phyloP scores from a whole-genome alignment of 1,284 basidiomycete species.

The Malassezia furfur region DNA sequence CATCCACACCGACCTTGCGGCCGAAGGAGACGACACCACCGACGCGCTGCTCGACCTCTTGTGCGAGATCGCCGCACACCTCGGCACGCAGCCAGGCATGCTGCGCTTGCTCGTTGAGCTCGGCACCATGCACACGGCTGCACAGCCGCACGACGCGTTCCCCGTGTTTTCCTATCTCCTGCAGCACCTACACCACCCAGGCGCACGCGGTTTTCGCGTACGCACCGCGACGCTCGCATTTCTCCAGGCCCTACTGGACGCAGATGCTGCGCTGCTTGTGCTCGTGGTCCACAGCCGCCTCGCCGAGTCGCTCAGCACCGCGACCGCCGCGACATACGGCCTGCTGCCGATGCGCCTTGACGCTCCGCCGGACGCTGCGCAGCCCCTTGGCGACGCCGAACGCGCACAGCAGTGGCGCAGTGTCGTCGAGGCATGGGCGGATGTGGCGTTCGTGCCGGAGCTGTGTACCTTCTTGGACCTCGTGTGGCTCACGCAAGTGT shows the following conservation, averaged over 20 bases:
- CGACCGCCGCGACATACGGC: background rate
- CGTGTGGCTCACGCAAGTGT: background rate
- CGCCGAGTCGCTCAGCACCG: background rate
- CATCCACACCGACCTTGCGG: background rate
- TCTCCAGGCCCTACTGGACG: background rate
- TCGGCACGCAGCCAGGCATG: background rate
- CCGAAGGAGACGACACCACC: background rate
- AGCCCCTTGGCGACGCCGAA: background rate
- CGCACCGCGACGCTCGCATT: background rate
- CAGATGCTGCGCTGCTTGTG: background rate
- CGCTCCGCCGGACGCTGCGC: background rate
- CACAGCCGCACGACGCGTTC: background rate
- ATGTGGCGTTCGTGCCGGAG: background rate
- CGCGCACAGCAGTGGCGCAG: background rate
- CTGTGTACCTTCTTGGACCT: background rate
- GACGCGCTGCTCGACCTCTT: background rate
- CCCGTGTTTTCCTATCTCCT: background rate
- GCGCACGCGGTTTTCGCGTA: background rate
- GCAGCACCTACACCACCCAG: background rate
- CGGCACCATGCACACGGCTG: background rate
- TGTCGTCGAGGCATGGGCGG: background rate
- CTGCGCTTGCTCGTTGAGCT: constrained; percentile 3
- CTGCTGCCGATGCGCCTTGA: constrained; percentile 1
- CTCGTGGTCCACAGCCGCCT: background rate
- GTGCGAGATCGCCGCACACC: background rate